These are phyloP conservation scores for Herpetospermum pedunculosum DNA, from an alignment of 306 rosid genomes.

Conservation along the genomic window DNA sequence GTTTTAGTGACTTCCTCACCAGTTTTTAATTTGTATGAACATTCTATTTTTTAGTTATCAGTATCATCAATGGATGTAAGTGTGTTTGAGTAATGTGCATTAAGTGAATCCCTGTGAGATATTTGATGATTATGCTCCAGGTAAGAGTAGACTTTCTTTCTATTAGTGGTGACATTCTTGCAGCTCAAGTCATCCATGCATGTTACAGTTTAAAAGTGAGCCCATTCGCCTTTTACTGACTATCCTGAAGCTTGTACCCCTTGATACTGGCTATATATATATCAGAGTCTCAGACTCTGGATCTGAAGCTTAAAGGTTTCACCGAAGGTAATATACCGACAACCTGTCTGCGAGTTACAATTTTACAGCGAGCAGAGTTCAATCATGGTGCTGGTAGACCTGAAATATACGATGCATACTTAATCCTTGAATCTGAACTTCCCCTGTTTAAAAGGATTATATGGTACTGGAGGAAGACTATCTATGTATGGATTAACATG, in stretches of 20 bases:
- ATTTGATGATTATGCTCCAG: slow-evolving; percentile 19
- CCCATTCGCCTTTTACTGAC: slow-evolving; percentile 54
- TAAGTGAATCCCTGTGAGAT: neutral
- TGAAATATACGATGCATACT: slow-evolving; percentile 55
- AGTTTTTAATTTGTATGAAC: neutral
- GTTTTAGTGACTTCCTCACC: no score
- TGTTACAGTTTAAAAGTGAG: slow-evolving; percentile 66
- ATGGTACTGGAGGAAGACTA: slow-evolving; percentile 71
- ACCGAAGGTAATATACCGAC: slow-evolving; percentile 47
- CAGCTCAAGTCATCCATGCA: slow-evolving; percentile 62
- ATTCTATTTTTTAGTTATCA: neutral
- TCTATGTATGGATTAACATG: slow-evolving; percentile 64
- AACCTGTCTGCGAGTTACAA: slow-evolving; percentile 55
- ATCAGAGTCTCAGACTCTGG: slow-evolving; percentile 56
- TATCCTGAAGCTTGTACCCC: slow-evolving; percentile 54
- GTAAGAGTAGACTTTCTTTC: slow-evolving; percentile 48
- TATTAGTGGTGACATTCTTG: slow-evolving; percentile 43
- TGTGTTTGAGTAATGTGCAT: neutral
- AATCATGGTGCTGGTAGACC: slow-evolving; percentile 77
- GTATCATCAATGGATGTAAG: neutral
- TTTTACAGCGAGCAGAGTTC: slow-evolving; percentile 62
- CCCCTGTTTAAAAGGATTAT: slow-evolving; percentile 46
- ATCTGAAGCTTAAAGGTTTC: slow-evolving; percentile 52
- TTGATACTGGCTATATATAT: slow-evolving; percentile 48
- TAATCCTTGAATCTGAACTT: slow-evolving; percentile 46